Evolutionary conservation across 116 monocot species (phyloP), one percentile per base, ranked within the genome.

Genomic region (Papilionanthe hybrid): DNA sequence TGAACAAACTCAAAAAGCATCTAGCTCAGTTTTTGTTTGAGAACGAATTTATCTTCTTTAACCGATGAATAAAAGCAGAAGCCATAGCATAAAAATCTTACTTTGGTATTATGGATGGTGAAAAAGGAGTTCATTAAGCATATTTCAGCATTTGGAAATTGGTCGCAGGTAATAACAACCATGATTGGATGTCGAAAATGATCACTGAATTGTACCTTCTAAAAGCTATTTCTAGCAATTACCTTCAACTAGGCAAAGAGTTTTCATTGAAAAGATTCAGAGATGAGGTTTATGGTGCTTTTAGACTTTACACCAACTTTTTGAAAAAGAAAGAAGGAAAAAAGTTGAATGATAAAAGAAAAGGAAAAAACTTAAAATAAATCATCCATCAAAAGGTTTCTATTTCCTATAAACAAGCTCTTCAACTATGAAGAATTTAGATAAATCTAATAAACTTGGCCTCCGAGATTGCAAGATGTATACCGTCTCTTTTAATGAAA

Each of bases 391-490:
- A 65, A 65, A 65, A 65, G 7, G 27, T 65, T 65, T 65, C 9
- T 27, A 65, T 65, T 65, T 65, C 9, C 65, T 65, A 65, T 65
- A 65, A 28, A 27, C 65, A 65, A 65, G 65, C 65, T 65, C 6
- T 65, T 27, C 3, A 27, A 25, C 3, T 27, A 65, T 18, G 49
- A 83, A 42, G 8, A 42, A n/a, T 20, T 72, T 78, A 8, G 23
- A n/a, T 37, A 76, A 80, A 27, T 77, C 42, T 9, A 56, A 79
- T 55, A 50, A 93, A 89, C 93, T 89, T 80, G 89, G 91, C 78
- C 81, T 85, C 78, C 91, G 86, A 37, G 89, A 84, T 60, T 90
- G 87, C 20, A 91, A 67, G 72, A 91, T 84, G 67, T 91, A 91
- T 32, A 86, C 83, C 5, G 91, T 91, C 77, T 81, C 87, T 82